Percentiles rank a stretch among this genome's conserved stretches.
phyloP scores from a whole-genome alignment of 108 stramenopile species.

The Craspedostauros australis region DNA sequence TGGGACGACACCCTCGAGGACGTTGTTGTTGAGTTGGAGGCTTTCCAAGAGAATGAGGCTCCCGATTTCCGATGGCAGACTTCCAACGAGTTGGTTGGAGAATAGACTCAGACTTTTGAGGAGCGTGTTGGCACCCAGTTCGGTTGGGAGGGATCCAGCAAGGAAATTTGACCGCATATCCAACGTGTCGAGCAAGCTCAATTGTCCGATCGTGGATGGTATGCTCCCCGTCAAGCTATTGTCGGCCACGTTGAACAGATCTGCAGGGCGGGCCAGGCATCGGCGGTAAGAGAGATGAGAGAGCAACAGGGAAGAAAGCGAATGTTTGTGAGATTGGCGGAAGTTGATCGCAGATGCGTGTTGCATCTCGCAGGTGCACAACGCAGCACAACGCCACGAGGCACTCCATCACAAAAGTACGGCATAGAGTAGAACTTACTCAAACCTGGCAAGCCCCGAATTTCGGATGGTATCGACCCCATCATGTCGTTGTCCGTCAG shows the following conservation, averaged over 20 bases:
- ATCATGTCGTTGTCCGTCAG: conserved; percentile 32
- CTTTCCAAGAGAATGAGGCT: not conserved
- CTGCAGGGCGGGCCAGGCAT: not conserved
- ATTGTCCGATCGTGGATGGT: conserved; percentile 45
- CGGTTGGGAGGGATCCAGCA: conserved; percentile 45
- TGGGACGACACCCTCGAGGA: conserved; percentile 17
- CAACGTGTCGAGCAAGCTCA: conserved; percentile 38
- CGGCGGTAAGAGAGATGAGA: not conserved
- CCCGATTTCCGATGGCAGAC: conserved; percentile 17
- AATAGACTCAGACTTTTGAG: conserved; percentile 30
- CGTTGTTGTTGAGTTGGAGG: conserved; percentile 8
- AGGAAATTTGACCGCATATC: conserved; percentile 44
- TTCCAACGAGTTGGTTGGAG: conserved; percentile 16
- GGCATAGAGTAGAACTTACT: conserved; percentile 7
- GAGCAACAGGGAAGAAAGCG: not conserved
- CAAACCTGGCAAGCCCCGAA: conserved; percentile 29
- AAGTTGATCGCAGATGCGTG: too few relatives aligned
- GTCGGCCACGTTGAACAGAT: conserved; percentile 8
- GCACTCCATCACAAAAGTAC: too few relatives aligned
- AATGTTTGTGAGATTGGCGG: not conserved
- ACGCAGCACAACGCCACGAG: too few relatives aligned
- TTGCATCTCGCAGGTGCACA: too few relatives aligned
- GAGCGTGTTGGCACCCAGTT: conserved; percentile 28
- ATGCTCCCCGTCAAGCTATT: conserved; percentile 45
- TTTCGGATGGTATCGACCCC: conserved; percentile 48